These are phyloP conservation scores for Massarina eburnea DNA, from an alignment of 2,329 filamentous ascomycete species.

Conservation along the genomic window DNA sequence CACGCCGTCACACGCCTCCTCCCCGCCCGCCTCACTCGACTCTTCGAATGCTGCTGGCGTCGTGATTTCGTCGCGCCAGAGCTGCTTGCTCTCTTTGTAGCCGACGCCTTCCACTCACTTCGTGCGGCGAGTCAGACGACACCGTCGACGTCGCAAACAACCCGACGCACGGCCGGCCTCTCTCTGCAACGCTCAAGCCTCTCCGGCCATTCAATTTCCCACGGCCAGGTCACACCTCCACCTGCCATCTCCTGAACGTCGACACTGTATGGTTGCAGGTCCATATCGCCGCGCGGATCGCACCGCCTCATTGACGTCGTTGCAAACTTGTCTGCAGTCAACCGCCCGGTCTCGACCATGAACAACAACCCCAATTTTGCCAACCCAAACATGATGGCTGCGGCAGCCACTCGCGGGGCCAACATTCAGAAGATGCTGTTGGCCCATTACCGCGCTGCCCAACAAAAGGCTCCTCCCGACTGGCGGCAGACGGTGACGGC, in stretches of 20 bases:
- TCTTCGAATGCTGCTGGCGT: no score
- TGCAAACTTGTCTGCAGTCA: slow-evolving; percentile 3
- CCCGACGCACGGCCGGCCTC: no score
- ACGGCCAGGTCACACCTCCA: not conserved
- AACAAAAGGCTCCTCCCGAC: slow-evolving; percentile 29
- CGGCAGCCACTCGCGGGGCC: slow-evolving; percentile 19
- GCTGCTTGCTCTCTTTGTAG: no score
- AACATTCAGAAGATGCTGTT: slow-evolving; percentile 25
- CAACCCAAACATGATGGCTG: slow-evolving; percentile 27
- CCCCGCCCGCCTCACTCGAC: not conserved
- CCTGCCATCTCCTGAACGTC: not conserved
- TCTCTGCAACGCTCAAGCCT: not conserved
- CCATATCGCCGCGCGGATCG: slow-evolving; percentile 17
- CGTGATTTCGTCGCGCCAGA: no score
- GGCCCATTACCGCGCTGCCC: slow-evolving; percentile 29
- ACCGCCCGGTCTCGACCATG: slow-evolving; percentile 23
- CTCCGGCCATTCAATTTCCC: not conserved
- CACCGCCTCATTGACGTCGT: slow-evolving; percentile 17
- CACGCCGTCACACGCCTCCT: not conserved
- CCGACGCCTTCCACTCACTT: no score
- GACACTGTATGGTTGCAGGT: slow-evolving; percentile 24
- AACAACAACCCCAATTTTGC: slow-evolving; percentile 41
- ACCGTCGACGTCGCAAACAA: not conserved
- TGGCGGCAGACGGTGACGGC: slow-evolving; percentile 37
- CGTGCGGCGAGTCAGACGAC: not conserved